Conservation (phyloP, 2,329 filamentous ascomycete species). For the Seiridium unicorne region DNA sequence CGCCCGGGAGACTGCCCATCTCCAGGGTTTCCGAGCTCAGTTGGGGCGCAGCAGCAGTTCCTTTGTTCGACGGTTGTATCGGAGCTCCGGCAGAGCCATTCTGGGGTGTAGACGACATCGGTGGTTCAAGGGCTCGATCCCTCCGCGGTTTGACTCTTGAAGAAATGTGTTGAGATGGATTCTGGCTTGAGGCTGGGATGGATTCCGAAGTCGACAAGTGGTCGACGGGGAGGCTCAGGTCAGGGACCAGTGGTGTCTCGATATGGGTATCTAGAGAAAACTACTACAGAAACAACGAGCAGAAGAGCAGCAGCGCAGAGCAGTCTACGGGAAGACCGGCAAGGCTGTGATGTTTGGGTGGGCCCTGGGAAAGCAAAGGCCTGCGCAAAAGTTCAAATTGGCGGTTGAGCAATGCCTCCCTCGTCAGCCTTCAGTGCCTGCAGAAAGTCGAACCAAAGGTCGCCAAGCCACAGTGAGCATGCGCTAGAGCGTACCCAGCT, state of each 20-base stretch:
- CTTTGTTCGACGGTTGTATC: conserved; percentile 55
- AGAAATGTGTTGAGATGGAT: not conserved
- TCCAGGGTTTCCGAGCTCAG: conserved; percentile 55
- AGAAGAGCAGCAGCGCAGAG: not conserved
- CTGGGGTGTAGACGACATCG: conserved; percentile 41
- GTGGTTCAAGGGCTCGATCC: not conserved
- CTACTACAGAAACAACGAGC: not conserved
- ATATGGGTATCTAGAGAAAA: not conserved
- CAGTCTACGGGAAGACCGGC: not conserved
- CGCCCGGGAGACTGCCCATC: conserved; percentile 46
- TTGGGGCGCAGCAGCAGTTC: conserved; percentile 50
- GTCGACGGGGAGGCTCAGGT: not conserved
- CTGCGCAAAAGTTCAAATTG: not conserved
- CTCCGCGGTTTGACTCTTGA: not conserved
- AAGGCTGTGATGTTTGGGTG: not conserved
- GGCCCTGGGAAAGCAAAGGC: not conserved
- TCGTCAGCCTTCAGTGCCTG: conserved; percentile 1
- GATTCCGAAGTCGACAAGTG: not conserved
- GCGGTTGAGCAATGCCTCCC: not conserved
- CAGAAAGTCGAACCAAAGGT: not conserved
- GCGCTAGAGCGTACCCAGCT: not conserved
- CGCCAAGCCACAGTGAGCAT: not conserved
- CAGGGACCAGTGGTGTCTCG: no score
- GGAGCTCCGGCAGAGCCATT: conserved; percentile 39
- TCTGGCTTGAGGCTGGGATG: not conserved